phyloP scores from a whole-genome alignment of 768 basidiomycete genomes.

The Cystofilobasidium capitatum region DNA sequence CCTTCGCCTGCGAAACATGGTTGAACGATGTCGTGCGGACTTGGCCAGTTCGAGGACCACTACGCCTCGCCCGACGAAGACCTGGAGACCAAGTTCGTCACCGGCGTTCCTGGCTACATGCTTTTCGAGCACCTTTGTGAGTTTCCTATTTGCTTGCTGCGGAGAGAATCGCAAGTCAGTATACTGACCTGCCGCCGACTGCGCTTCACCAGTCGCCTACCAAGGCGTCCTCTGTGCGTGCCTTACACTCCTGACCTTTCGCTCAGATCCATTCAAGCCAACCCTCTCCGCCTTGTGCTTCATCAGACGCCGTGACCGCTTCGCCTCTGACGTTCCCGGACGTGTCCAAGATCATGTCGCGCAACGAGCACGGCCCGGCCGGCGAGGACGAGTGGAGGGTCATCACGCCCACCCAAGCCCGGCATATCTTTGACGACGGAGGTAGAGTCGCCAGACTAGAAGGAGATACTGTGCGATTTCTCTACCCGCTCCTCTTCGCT shows the following conservation, averaged over 20 bases:
- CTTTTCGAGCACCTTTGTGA: slow-evolving; percentile 18
- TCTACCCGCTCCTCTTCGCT: neutral
- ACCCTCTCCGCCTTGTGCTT: neutral
- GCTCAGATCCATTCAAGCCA: neutral
- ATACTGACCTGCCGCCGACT: neutral
- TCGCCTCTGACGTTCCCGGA: neutral
- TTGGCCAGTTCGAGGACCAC: slow-evolving; percentile 8
- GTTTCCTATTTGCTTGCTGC: too few species aligned
- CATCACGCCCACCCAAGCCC: slow-evolving; percentile 16
- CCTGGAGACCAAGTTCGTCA: slow-evolving; percentile 5
- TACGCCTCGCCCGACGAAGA: slow-evolving; percentile 3
- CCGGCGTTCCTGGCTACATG: slow-evolving; percentile 16
- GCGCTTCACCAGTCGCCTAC: neutral
- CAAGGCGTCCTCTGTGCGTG: neutral
- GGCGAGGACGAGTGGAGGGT: slow-evolving; percentile 13
- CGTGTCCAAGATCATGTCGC: slow-evolving; percentile 13
- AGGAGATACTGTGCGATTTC: slow-evolving; percentile 19
- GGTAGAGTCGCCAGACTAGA: neutral
- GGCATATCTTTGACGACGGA: neutral
- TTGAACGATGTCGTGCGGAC: neutral
- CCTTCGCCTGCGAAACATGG: too few species aligned
- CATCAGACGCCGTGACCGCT: slow-evolving; percentile 10
- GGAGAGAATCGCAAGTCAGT: neutral
- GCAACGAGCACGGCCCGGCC: neutral
- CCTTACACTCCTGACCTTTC: neutral